Evolutionary conservation across 495 filamentous ascomycete species (phyloP), one percentile per base, ranked within the genome.

Genomic region (Xylaria acuta): DNA sequence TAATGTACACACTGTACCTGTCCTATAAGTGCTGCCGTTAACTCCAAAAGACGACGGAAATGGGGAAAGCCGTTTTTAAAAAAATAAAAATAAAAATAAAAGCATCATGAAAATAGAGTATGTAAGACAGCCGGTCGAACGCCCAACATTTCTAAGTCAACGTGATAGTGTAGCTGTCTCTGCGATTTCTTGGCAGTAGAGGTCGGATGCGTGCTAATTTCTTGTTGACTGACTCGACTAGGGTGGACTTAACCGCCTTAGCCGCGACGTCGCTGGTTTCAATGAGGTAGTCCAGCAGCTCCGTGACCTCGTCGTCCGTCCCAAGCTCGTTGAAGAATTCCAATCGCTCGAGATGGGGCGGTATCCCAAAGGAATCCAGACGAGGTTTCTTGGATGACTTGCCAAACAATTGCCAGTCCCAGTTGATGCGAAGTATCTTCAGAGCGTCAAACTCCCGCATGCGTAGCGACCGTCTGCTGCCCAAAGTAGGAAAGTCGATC

Each of bases 361-460:
- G 77, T 8, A 81, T 47, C 14, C 77, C 79, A 34, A 81, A 76
- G 18, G 77, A 79, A 22, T 79, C 73, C 22, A 81, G 73, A 5
- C 79, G 65, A 22, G 79, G 75, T 53, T 76, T 76, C 69, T 67
- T 69, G 36, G 73, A 75, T 12, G 75, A 71, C 43, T 73, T 73
- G 27, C 79, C 79, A 58, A 79, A 79, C 12, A 81, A 76, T 43
- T 81, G 79, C 72, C 74, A 78, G 69, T 81, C 77, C 74, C 74
- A 76, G 62, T 75, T 74, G 53, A 81, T 45, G 45, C 73, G 64
- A 0, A 81, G 58, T 7, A 64, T 40, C 12, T 67, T 74, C 32
- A 81, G 71, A 2, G 65, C 74, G 14, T 54, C 64, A 45, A 81
- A 81, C 11, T 79, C 79, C 1, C 79, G 63, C 65, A 81, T 69